Percentiles rank a stretch among this genome's conserved stretches.
These are phyloP conservation scores for Yamadazyma trypodendri DNA, from an alignment of 1,139 yeast genomes.

Conservation along the genomic window DNA sequence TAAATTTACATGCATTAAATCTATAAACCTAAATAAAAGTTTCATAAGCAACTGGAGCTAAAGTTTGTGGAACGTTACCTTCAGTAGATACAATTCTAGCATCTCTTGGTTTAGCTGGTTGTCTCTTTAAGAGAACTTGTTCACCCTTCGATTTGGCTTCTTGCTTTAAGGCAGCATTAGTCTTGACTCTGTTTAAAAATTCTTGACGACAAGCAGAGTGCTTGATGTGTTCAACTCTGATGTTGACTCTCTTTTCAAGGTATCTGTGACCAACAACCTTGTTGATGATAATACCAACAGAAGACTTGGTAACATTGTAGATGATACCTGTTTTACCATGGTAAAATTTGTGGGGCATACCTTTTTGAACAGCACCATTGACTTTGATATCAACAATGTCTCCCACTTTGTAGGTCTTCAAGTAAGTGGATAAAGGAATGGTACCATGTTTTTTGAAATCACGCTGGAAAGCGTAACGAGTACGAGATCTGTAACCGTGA, in stretches of 20 bases:
- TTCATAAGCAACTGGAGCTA: slow-evolving; percentile 99
- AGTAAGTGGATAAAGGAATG: slow-evolving; percentile 92
- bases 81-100: slow-evolving; percentile 77
- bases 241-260: slow-evolving; percentile 97
- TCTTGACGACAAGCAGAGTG: slow-evolving; percentile 99
- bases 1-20: slow-evolving; percentile 17
- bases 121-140: slow-evolving; percentile 92
- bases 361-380: slow-evolving; percentile 98
- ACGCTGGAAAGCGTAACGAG: slow-evolving; percentile 99
- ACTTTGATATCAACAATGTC: slow-evolving; percentile 99
- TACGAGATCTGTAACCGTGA: slow-evolving; percentile 99
- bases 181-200: slow-evolving; percentile 96
- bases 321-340: slow-evolving; percentile 99
- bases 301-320: slow-evolving; percentile 96
- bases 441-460: slow-evolving; percentile 98
- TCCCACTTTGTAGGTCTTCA: slow-evolving; percentile 97
- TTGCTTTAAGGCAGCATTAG: slow-evolving; percentile 88
- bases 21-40: slow-evolving; percentile 73
- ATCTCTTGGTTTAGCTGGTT: slow-evolving; percentile 97
- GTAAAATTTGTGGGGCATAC: slow-evolving; percentile 99
- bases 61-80: slow-evolving; percentile 89
- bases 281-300: slow-evolving; percentile 98
- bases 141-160: slow-evolving; percentile 97
- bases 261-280: slow-evolving; percentile 99
- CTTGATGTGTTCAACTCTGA: slow-evolving; percentile 98